Conservation (phyloP, 257 asterid genomes). For the Petunia axillaris region DNA sequence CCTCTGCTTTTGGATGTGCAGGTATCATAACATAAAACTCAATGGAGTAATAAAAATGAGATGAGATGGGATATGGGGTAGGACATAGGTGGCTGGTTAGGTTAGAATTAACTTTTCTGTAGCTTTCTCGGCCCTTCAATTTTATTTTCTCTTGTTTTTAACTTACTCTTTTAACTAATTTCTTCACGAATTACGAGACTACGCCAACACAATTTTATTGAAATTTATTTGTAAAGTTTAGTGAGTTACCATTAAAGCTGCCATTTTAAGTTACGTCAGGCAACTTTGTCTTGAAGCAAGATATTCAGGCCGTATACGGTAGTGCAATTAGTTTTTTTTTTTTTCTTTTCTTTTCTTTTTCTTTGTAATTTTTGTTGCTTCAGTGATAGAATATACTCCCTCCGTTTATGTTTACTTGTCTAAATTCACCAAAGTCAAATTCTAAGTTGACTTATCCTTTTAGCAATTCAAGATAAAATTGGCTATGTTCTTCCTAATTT, state of each 20-base stretch:
- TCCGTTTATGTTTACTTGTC: no score
- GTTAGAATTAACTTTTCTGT: neutral
- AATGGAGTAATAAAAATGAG: neutral
- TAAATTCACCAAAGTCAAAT: no score
- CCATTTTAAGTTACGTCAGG: neutral
- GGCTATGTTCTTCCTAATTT: no score
- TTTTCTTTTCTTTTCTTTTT: no score
- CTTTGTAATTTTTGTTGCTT: no score
- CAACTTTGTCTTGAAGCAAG: neutral
- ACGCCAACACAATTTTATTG: neutral
- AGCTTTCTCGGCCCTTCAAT: neutral
- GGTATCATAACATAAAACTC: neutral
- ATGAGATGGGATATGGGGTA: neutral
- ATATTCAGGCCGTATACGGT: no score
- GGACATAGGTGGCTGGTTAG: neutral
- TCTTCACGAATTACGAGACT: neutral
- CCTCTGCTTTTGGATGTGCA: neutral
- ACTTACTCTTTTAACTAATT: neutral
- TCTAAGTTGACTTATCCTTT: no score
- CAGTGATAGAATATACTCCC: no score
- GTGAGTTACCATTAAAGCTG: neutral
- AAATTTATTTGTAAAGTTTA: neutral
- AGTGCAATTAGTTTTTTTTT: neutral
- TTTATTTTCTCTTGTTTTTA: neutral
- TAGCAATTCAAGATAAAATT: no score